A percentile compares a stretch with the other conserved stretches of the same genome.
phyloP scores from a whole-genome alignment of 305 asterid species.

The Ruellia speciosa region DNA sequence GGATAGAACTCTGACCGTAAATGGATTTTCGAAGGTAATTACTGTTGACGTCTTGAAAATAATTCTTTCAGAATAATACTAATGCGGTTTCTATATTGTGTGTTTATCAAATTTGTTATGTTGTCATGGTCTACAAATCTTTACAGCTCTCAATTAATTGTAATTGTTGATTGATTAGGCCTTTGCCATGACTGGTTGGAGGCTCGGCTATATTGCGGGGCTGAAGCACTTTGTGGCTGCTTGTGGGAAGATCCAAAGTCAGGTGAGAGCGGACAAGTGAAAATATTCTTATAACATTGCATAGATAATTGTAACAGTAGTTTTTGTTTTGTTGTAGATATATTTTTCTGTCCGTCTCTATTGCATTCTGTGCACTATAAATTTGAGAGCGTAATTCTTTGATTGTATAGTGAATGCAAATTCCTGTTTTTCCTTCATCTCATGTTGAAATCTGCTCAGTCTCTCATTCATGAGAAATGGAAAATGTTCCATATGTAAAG shows the following conservation, averaged over 20 bases:
- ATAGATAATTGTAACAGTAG: too few species aligned
- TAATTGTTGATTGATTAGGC: conserved; percentile 41
- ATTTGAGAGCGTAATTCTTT: too few species aligned
- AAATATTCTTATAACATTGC: not conserved
- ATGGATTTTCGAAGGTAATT: conserved; percentile 86
- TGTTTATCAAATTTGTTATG: not conserved
- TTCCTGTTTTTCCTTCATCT: too few species aligned
- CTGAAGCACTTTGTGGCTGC: conserved; percentile 90
- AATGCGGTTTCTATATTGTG: not conserved
- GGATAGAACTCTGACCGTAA: conserved; percentile 87
- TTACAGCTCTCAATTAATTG: too few species aligned
- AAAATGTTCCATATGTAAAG: too few species aligned
- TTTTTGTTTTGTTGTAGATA: too few species aligned
- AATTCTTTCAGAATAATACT: not conserved
- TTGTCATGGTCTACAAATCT: too few species aligned
- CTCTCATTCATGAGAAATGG: too few species aligned
- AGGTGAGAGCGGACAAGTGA: conserved; percentile 33
- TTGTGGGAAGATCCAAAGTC: conserved; percentile 89
- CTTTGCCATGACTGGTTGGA: conserved; percentile 99
- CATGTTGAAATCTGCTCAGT: too few species aligned
- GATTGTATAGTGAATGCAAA: too few species aligned
- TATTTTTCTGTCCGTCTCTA: too few species aligned
- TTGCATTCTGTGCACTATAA: too few species aligned
- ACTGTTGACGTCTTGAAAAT: not conserved
- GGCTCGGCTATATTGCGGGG: conserved; percentile 84